Base-by-base conservation (phyloP, 139 green algal genomes). In the Volvox reticuliferus region DNA sequence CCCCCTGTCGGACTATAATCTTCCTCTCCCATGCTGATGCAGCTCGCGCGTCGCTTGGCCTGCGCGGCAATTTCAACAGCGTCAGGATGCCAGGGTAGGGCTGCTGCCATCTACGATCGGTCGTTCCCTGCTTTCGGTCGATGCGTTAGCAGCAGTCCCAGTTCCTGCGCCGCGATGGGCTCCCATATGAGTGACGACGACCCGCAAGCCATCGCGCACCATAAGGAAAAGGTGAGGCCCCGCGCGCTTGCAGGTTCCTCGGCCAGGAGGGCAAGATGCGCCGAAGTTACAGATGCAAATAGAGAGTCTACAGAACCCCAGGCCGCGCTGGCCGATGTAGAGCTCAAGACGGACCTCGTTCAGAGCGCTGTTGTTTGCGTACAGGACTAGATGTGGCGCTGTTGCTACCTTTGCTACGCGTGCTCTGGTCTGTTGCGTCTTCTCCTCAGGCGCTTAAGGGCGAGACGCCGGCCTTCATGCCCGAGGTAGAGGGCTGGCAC, bases 181-280 rank as follows among this genome's bases (percentile, higher is more conserved):
- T 68, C 32, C 16, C 76, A 91, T 61, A 91, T 91, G 87, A 55
- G 26, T 5, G 87, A 91, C 87, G 78, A 86, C 62, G 87, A 91
- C 62, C 87, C 87, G 2, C 20, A 79, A 35, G 62, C 87, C 24
- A 61, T 91, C 14, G 12, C 33, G 24, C 36, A 91, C 33, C 87
- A 86, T 62, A 91, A 91, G 76, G 87, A 91, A 36, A 79, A 89
- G 85, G 85, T 82, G 69, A 73, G 44, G 44, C 44, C 44, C 44
- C 5, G 44, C 44, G 44, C 9, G 44, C 44, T 55, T 9, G 44
- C 44, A 55, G 44, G 44, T 14, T 55, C 5, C 44, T 55, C 5
- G 44, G 44, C 9, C 44, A 9, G 44, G 44, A 55, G 5, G 44
- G 44, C 5, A 55, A 55, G 44, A 55, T 9, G 44, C 44, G 9